phyloP scores from a whole-genome alignment of 1,139 yeast species.

The Arxiozyma heterogenica region DNA sequence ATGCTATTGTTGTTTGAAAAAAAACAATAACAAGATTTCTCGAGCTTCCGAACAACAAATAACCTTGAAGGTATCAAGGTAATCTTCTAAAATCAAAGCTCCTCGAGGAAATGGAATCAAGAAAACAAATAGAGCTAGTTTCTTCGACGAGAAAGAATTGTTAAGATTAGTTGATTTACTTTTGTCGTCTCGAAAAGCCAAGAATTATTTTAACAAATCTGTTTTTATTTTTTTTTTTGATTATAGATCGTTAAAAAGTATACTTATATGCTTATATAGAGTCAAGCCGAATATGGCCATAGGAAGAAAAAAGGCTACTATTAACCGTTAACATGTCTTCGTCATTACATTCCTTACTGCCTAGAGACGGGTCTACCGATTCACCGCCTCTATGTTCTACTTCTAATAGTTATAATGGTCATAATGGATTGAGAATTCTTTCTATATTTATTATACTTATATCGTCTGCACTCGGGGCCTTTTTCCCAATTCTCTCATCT shows the following conservation, averaged over 20 bases:
- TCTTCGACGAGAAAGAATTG: background rate
- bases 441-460: slow-evolving; percentile 51
- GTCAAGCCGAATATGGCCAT: too few species aligned
- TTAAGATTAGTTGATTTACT: too few species aligned
- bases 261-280: too few species aligned
- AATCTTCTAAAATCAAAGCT: too few species aligned
- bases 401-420: slow-evolving; percentile 31
- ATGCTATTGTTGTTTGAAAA: background rate
- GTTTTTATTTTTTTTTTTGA: too few species aligned
- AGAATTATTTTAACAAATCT: too few species aligned
- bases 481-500: slow-evolving; percentile 52
- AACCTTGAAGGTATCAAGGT: background rate
- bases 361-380: background rate
- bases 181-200: background rate
- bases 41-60: background rate
- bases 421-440: slow-evolving; percentile 46
- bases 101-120: background rate
- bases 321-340: background rate
- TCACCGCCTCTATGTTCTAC: slow-evolving; percentile 14
- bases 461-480: slow-evolving; percentile 49
- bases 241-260: background rate
- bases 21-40: background rate
- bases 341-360: background rate
- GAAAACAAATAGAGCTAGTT: background rate
- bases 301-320: too few species aligned